These are phyloP conservation scores for Coemansia sp. DNA, from an alignment of 192 early-diverging fungal genomes.

Conservation along the genomic window DNA sequence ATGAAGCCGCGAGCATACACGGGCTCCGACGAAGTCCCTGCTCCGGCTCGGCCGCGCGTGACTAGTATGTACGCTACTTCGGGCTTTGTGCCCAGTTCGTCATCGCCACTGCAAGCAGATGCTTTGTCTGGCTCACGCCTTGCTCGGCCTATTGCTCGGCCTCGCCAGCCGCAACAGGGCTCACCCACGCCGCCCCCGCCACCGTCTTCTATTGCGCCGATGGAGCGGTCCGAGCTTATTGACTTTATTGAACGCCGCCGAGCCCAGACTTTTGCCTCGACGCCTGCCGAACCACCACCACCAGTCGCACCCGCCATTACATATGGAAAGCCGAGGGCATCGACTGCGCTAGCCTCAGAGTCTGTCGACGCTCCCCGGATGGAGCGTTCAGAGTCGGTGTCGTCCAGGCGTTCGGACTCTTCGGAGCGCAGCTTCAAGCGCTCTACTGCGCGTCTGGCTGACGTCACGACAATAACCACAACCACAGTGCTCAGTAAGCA, in stretches of 20 bases:
- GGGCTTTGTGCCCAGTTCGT: conserved; percentile 14
- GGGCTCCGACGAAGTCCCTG: conserved; percentile 12
- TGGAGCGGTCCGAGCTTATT: conserved; percentile 41
- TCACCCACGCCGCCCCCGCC: conserved; percentile 15
- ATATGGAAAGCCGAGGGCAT: conserved; percentile 7
- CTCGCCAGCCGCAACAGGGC: conserved; percentile 15
- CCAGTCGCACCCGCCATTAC: background rate
- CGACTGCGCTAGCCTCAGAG: conserved; percentile 4
- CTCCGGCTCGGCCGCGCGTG: conserved; percentile 29
- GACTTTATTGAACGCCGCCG: conserved; percentile 53
- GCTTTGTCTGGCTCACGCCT: conserved; percentile 1
- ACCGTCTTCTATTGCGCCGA: conserved; percentile 2
- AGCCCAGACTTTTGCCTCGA: conserved; percentile 12
- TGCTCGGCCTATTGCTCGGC: conserved; percentile 16
- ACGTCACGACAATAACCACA: conserved; percentile 15
- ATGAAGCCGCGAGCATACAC: conserved; percentile 43
- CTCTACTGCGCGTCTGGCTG: conserved; percentile 49
- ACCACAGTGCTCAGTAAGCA: background rate
- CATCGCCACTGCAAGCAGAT: conserved; percentile 7
- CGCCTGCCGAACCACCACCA: background rate
- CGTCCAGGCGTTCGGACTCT: conserved; percentile 30
- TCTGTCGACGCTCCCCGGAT: background rate
- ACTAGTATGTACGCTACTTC: conserved; percentile 36
- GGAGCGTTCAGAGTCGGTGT: conserved; percentile 16
- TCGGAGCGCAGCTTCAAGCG: conserved; percentile 53